Base-by-base conservation (phyloP, 2,329 filamentous ascomycete species). In the Fusarium continuum region DNA sequence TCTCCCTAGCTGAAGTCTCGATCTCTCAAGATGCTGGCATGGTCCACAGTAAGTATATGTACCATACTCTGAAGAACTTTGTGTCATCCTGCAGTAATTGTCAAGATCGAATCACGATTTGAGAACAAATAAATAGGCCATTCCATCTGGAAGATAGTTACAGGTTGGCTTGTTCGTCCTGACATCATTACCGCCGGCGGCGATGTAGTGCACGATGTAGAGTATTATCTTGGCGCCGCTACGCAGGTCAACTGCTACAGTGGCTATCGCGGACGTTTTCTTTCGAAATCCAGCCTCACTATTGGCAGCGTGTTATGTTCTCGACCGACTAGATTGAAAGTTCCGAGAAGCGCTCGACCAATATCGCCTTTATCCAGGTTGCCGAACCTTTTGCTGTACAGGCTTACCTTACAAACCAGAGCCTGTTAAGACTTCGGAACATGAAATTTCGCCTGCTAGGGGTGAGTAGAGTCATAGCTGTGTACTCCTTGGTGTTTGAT, bases 351-450 rank as follows among this genome's bases (percentile, higher is more conserved):
- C 64, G 63, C 4, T 38, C 32, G 4, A 55, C 53, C 5, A 70
- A 75, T 9, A 45, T 74, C 8, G 64, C 69, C 28, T 71, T 75
- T 28, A 58, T 75, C 20, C 53, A 71, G 25, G 19, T 74, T 7
- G 53, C 6, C 1, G 23, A 38, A 0, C 16, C 13, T 19, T 7
- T 22, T 2, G 2, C 39, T 32, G 2, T 14, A 74, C 80, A 2
- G 79, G 78, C 3, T 77, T 79, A 32, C 70, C 80, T 0, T 82
- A 79, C 51, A 71, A 76, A 1, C 75, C 77, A 0, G 75, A 79
- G 52, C n/a, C n/a, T n/a, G n/a, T n/a, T n/a, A n/a, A n/a, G n/a
- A n/a, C n/a, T n/a, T n/a, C n/a, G n/a, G n/a, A n/a, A n/a, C n/a
- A n/a, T n/a, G n/a, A n/a, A n/a, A n/a, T n/a, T n/a, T n/a, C n/a